Percentiles rank a stretch among this genome's conserved stretches.
Conservation (phyloP, 73 alveolate genomes). For the Uronychia binucleata region DNA sequence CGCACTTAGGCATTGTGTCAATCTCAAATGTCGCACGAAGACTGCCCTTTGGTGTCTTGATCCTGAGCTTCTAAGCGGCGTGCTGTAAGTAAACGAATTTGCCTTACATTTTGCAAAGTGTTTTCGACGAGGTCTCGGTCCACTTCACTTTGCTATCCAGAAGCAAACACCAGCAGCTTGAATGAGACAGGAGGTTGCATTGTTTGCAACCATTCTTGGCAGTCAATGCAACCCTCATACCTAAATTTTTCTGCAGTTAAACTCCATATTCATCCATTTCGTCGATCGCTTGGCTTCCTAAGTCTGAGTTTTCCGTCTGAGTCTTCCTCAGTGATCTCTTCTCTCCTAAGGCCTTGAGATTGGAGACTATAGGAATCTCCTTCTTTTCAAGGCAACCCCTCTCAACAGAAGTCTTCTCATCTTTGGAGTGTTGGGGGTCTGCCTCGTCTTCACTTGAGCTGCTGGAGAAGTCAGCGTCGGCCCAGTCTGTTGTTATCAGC, state of each 20-base stretch:
- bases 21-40: background rate
- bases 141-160: background rate
- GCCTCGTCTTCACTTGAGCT: background rate
- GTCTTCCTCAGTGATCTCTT: background rate
- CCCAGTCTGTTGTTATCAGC: background rate
- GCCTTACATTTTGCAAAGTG: background rate
- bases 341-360: background rate
- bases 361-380: background rate
- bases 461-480: background rate
- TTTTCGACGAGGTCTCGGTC: background rate
- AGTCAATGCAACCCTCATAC: background rate
- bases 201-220: background rate
- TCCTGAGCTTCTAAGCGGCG: background rate
- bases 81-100: background rate
- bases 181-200: background rate
- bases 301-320: background rate
- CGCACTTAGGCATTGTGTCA: background rate
- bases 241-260: background rate
- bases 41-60: background rate
- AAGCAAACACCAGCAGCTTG: background rate
- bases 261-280: background rate
- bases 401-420: too few relatives aligned
- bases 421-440: too few relatives aligned
- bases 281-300: background rate
- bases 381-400: background rate